Conservation (phyloP, 371 early-diverging fungal species). For the Zopfochytrium polystomum region DNA sequence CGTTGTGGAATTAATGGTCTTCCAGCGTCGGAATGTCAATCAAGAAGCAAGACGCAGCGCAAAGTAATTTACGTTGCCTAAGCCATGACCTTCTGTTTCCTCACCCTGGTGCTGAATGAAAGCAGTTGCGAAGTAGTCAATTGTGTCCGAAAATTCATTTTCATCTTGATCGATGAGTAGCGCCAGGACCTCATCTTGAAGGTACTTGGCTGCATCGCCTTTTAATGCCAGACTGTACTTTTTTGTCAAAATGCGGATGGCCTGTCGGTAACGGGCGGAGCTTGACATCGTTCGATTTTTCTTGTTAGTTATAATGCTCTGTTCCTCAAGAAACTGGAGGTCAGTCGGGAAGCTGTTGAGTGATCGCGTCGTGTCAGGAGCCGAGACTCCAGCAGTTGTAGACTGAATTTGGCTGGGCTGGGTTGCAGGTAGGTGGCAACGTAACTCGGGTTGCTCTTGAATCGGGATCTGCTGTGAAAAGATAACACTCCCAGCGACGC, state of each 20-base stretch:
- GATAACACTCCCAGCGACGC: no score
- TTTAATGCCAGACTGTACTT: conserved; percentile 69
- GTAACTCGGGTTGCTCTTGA: no score
- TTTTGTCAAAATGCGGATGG: conserved; percentile 55
- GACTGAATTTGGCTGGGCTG: no score
- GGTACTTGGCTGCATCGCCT: conserved; percentile 62
- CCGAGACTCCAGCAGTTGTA: no score
- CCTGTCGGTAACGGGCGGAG: not conserved
- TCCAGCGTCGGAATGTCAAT: not conserved
- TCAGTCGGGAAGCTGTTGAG: no score
- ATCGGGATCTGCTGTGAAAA: no score
- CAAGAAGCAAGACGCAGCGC: not conserved
- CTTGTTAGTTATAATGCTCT: no score
- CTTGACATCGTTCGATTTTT: not conserved
- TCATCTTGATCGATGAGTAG: conserved; percentile 41
- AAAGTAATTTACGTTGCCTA: not conserved
- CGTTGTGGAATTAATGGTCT: not conserved
- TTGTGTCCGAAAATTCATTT: conserved; percentile 42
- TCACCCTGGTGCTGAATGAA: conserved; percentile 60
- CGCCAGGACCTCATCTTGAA: no score
- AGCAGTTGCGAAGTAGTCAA: conserved; percentile 59
- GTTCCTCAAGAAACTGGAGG: no score
- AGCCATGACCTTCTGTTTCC: not conserved
- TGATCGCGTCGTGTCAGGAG: no score
- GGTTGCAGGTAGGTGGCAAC: no score